Percentiles rank a stretch among this genome's conserved stretches.
phyloP scores from a whole-genome alignment of 1,139 yeast species.

The Geotrichum restrictum region DNA sequence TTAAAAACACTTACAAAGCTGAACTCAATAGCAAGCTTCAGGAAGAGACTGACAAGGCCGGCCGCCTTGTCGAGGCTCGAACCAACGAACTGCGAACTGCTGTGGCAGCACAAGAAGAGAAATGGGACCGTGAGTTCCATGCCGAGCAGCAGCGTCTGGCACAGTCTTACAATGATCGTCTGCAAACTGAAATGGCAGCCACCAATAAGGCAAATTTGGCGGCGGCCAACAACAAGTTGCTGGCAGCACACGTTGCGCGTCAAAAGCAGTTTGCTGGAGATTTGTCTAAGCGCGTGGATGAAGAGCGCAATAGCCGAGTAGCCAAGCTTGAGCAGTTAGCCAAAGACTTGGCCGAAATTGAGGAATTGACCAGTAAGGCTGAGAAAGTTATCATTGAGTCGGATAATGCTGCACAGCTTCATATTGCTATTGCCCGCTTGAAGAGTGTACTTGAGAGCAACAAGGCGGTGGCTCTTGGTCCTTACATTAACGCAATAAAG shows the following conservation, averaged over 20 bases:
- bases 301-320: conserved; percentile 79
- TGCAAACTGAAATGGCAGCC: conserved; percentile 64
- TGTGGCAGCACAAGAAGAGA: conserved; percentile 49
- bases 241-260: conserved; percentile 66
- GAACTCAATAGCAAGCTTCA: conserved; percentile 30
- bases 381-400: conserved; percentile 55
- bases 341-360: conserved; percentile 55
- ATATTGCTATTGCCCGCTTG: conserved; percentile 54
- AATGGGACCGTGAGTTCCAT: conserved; percentile 56
- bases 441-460: conserved; percentile 45
- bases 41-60: conserved; percentile 20
- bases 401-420: conserved; percentile 55
- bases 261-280: conserved; percentile 66
- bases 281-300: conserved; percentile 61
- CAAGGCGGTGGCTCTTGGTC: conserved; percentile 40
- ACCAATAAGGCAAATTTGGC: conserved; percentile 63
- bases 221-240: conserved; percentile 74
- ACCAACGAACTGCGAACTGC: conserved; percentile 37
- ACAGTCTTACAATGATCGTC: conserved; percentile 55
- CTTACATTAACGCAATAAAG: conserved; percentile 38
- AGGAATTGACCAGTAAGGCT: conserved; percentile 55
- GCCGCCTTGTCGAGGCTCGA: conserved; percentile 24
- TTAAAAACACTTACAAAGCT: conserved; percentile 28
- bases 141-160: conserved; percentile 63
- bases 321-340: conserved; percentile 62